These are phyloP conservation scores for Colletotrichum incanum DNA, from an alignment of 2,329 filamentous ascomycete species.

Conservation along the genomic window DNA sequence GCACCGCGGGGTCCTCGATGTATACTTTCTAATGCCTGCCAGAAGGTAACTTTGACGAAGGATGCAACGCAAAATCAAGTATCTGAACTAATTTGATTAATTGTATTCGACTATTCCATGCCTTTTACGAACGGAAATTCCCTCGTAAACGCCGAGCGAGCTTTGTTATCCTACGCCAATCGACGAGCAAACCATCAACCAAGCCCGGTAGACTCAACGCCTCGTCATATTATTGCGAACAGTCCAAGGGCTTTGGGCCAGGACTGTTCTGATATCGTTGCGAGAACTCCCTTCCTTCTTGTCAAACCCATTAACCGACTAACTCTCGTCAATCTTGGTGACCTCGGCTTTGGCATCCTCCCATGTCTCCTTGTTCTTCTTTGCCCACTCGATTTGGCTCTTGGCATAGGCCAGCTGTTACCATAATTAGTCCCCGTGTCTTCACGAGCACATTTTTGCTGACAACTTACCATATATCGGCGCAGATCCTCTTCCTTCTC, in stretches of 20 bases:
- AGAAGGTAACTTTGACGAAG: neutral
- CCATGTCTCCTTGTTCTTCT: constrained; percentile 92
- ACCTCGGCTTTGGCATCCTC: constrained; percentile 91
- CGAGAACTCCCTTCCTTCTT: constrained; percentile 12
- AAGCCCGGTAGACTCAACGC: constrained; percentile 35
- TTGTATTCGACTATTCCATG: constrained; percentile 18
- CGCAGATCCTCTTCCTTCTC: constrained; percentile 97
- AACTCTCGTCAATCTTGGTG: constrained; percentile 83
- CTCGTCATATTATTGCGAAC: constrained; percentile 38
- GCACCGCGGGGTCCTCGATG: neutral
- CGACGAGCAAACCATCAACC: constrained; percentile 30
- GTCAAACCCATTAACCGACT: constrained; percentile 36
- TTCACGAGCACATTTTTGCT: neutral
- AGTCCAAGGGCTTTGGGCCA: constrained; percentile 14
- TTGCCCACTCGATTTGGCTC: constrained; percentile 95
- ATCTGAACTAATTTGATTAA: constrained; percentile 31
- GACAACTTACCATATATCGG: constrained; percentile 88
- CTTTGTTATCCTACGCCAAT: constrained; percentile 31
- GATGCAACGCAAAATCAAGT: neutral
- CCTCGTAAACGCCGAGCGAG: constrained; percentile 41
- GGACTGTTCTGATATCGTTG: constrained; percentile 24
- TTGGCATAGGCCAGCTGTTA: constrained; percentile 88
- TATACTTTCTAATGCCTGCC: neutral
- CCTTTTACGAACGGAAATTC: constrained; percentile 35
- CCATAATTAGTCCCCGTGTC: neutral